Percentiles rank a stretch among this genome's conserved stretches.
These are phyloP conservation scores for Royoungia palumana DNA, from an alignment of 768 basidiomycete genomes.

Conservation along the genomic window DNA sequence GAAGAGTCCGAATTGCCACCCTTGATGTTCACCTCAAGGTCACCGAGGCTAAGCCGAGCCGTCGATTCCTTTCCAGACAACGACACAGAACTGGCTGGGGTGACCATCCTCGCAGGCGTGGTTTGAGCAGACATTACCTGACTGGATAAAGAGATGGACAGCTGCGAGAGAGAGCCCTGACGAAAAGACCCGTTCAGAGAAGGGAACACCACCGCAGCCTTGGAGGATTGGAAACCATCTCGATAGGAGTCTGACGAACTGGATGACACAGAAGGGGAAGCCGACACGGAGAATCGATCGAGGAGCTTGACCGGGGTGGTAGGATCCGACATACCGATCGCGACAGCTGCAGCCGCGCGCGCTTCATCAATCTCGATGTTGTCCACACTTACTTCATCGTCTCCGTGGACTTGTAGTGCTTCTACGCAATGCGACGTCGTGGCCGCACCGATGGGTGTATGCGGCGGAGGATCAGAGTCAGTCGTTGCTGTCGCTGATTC, in stretches of 20 bases:
- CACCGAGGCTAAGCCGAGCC: neutral
- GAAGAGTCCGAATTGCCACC: neutral
- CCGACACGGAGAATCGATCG: constrained; percentile 9
- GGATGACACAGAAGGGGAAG: constrained; percentile 1
- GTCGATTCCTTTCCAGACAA: neutral
- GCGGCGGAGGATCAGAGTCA: constrained; percentile 25
- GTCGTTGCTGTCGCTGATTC: constrained; percentile 27
- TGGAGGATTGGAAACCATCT: constrained; percentile 8
- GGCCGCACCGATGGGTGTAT: constrained; percentile 20
- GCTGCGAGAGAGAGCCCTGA: constrained; percentile 6
- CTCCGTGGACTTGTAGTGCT: constrained; percentile 10
- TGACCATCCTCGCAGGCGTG: constrained; percentile 9
- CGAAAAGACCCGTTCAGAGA: constrained; percentile 24
- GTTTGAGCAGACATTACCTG: constrained; percentile 8
- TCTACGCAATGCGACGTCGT: constrained; percentile 5
- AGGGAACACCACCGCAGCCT: constrained; percentile 19
- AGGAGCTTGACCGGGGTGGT: constrained; percentile 16
- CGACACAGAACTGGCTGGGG: constrained; percentile 3
- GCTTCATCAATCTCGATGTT: constrained; percentile 7
- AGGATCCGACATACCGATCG: constrained; percentile 11
- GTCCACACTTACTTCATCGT: constrained; percentile 8
- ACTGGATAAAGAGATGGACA: neutral
- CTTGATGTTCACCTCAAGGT: neutral
- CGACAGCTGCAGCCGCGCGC: neutral
- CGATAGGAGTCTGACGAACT: neutral